A percentile compares a stretch with the other conserved stretches of the same genome.
These are phyloP conservation scores for Gonium pectorale DNA, from an alignment of 139 green algal genomes.

Conservation along the genomic window DNA sequence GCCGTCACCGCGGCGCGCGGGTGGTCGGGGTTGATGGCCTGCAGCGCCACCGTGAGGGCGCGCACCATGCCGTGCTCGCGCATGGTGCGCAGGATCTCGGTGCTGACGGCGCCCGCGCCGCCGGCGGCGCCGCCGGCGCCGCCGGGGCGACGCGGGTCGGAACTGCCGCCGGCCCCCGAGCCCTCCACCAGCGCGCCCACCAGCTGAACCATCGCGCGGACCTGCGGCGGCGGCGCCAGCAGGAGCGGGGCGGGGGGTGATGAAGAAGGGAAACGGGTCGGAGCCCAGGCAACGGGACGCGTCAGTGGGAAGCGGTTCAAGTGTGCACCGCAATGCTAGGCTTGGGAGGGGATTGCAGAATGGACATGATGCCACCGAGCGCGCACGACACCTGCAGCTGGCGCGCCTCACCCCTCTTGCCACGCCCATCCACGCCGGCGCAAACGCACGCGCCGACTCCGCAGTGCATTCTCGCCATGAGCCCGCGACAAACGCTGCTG, in stretches of 20 bases:
- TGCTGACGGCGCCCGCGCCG: slow-evolving; percentile 46
- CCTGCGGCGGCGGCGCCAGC: slow-evolving; percentile 35
- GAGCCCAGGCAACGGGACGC: too few relatives aligned
- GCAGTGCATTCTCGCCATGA: too few relatives aligned
- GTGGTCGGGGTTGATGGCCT: slow-evolving; percentile 75
- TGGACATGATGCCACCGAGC: too few relatives aligned
- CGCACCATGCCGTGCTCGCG: slow-evolving; percentile 76
- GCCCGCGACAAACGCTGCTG: too few relatives aligned
- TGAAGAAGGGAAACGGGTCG: background rate
- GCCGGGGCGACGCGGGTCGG: slow-evolving; percentile 8
- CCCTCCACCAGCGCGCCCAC: slow-evolving; percentile 49
- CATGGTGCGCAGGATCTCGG: slow-evolving; percentile 84
- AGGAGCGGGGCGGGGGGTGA: background rate
- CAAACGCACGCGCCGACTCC: too few relatives aligned
- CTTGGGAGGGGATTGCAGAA: too few relatives aligned
- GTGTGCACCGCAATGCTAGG: too few relatives aligned
- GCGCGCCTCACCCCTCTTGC: too few relatives aligned
- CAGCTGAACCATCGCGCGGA: slow-evolving; percentile 68
- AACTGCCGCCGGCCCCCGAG: background rate
- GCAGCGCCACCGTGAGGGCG: slow-evolving; percentile 71
- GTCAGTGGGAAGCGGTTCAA: too few relatives aligned
- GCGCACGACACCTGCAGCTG: too few relatives aligned
- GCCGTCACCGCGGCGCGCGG: background rate
- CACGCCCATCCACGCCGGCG: too few relatives aligned
- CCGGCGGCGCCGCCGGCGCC: background rate